phyloP scores from a whole-genome alignment of 176 grass and related monocot species.

The Zea luxurians region DNA sequence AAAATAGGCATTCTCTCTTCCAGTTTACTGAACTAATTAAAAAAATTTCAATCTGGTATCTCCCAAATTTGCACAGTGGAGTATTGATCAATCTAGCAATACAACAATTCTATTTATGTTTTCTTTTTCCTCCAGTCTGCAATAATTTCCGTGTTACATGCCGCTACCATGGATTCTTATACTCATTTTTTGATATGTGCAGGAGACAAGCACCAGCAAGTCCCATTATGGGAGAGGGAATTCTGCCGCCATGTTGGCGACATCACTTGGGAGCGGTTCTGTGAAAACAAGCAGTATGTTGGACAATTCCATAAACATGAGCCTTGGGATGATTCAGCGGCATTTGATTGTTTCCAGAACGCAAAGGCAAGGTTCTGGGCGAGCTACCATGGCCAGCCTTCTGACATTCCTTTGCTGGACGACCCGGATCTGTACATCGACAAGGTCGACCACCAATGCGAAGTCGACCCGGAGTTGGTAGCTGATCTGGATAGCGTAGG shows the following conservation, averaged over 20 bases:
- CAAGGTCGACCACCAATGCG: conserved; percentile 36
- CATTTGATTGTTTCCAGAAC: conserved; percentile 55
- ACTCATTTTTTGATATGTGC: conserved; percentile 14
- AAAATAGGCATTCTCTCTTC: not conserved
- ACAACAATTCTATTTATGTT: not conserved
- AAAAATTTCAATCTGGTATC: not conserved
- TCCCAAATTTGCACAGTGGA: not conserved
- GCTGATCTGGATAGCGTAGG: conserved; percentile 36
- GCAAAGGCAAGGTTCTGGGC: conserved; percentile 48
- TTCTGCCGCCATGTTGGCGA: conserved; percentile 47
- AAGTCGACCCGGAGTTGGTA: conserved; percentile 42
- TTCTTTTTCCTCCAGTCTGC: conserved; percentile 22
- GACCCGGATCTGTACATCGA: conserved; percentile 48
- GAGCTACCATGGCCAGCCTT: conserved; percentile 48
- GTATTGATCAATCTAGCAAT: not conserved
- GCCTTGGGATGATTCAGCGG: conserved; percentile 49
- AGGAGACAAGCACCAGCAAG: conserved; percentile 17
- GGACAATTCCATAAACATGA: conserved; percentile 22
- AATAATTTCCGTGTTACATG: not conserved
- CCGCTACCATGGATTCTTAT: conserved; percentile 17
- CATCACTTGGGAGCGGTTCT: conserved; percentile 56
- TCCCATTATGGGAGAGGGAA: conserved; percentile 62
- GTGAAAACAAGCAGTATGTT: conserved; percentile 48
- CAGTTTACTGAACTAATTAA: not conserved
- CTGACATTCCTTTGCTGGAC: conserved; percentile 40